These are phyloP conservation scores for Crithidia bombi DNA, from an alignment of 208 protist genomes.

Conservation along the genomic window DNA sequence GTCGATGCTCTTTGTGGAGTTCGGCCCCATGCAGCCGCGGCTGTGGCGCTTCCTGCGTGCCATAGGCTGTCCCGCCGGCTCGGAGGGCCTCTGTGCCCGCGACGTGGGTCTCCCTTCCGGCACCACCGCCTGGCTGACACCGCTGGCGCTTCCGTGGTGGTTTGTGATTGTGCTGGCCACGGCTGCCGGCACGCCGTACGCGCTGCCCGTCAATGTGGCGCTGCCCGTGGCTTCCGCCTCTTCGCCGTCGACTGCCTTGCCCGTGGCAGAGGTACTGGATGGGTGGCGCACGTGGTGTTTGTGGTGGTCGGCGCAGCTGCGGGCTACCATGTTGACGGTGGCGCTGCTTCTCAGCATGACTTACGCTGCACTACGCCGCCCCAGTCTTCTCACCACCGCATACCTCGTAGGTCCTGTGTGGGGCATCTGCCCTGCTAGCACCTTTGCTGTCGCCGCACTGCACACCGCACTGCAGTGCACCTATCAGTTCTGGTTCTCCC, in stretches of 20 bases:
- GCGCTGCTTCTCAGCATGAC: constrained; percentile 19
- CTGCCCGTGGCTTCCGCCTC: not conserved
- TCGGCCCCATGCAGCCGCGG: constrained; percentile 21
- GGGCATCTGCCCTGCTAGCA: constrained; percentile 25
- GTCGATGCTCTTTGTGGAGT: constrained; percentile 30
- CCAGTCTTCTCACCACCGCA: constrained; percentile 24
- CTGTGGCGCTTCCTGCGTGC: constrained; percentile 17
- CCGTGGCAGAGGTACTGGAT: not conserved
- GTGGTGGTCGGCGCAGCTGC: constrained; percentile 10
- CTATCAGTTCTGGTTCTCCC: constrained; percentile 37
- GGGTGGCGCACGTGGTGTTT: constrained; percentile 1
- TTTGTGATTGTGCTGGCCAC: constrained; percentile 33
- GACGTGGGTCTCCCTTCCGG: constrained; percentile 27
- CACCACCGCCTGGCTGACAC: constrained; percentile 28
- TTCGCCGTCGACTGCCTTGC: not conserved
- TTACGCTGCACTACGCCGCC: constrained; percentile 18
- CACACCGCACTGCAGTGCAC: constrained; percentile 31
- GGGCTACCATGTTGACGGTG: not conserved
- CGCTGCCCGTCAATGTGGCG: constrained; percentile 13
- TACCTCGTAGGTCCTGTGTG: constrained; percentile 23
- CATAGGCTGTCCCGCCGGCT: constrained; percentile 20
- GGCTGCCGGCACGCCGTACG: constrained; percentile 11
- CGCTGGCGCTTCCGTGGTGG: constrained; percentile 34
- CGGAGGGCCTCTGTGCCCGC: constrained; percentile 23
- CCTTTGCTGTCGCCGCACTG: constrained; percentile 9